Base-by-base conservation (phyloP, 176 grass and related monocot genomes). In the Raddia distichophylla region DNA sequence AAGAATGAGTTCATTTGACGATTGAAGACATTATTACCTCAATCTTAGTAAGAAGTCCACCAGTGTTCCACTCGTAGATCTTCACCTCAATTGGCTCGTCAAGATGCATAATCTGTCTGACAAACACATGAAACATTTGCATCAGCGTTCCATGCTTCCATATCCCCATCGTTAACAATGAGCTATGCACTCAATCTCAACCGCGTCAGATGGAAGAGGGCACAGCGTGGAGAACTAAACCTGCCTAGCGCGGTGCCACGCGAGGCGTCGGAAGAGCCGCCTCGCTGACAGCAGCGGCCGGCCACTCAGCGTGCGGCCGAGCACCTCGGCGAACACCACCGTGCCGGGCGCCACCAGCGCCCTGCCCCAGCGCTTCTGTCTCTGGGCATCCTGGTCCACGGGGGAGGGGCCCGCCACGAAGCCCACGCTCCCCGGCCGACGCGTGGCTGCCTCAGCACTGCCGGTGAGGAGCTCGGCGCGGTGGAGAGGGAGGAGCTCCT, bases 1-100 rank as follows among this genome's bases (percentile, higher is more conserved):
- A 27, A 5, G 6, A 60, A 78, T 19, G 72, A 63, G 22, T 42
- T 63, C 13, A 13, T 32, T 27, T 27, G 27, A 22, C 70, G 73
- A 64, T 42, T 18, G 32, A 27, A 75, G 52, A 22, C 17, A 50
- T 5, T 67, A 80, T 66, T 84, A 68, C 95, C 95, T 95, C 95
- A 82, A 95, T 91, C 88, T 87, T 93, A 53, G 90, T 91, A 16
- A 98, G 92, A 66, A 98, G 79, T 15, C 92, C 90, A 3, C 88
- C 88, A 12, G 90, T 98, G 76, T 98, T 98, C 96, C 96, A 98
- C 64, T 98, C 86, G 44, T 87, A 91, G 82, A 93, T 90, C 72
- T 92, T 91, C 18, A 93, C 84, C 88, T 98, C 88, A 73, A 94
- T 86, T 61, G 92, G 90, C 51, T 95, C 92, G 35, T 90, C 87